Percentiles rank a stretch among this genome's conserved stretches.
phyloP scores from a whole-genome alignment of 441 rosid species.

The Metrosideros polymorpha region DNA sequence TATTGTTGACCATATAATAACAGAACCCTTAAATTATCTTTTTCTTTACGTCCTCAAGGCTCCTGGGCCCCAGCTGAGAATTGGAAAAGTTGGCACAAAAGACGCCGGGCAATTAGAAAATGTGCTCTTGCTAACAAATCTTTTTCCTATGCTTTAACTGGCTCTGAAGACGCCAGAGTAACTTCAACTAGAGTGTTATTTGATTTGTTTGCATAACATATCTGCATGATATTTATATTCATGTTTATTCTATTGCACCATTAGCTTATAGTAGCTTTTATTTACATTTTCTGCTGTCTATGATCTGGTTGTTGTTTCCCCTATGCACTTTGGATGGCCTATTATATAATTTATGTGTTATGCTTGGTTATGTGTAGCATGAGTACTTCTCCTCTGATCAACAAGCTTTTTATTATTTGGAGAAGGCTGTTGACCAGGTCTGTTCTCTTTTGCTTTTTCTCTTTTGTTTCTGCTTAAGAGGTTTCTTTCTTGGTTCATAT shows the following conservation, averaged over 20 bases:
- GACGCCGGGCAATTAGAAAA: background rate
- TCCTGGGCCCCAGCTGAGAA: background rate
- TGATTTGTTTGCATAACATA: background rate
- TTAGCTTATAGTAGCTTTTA: background rate
- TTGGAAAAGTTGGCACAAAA: background rate
- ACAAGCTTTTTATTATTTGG: constrained; percentile 78
- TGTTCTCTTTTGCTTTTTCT: background rate
- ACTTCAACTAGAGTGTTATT: background rate
- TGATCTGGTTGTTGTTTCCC: background rate
- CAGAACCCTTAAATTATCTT: background rate
- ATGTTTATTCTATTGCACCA: background rate
- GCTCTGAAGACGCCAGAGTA: background rate
- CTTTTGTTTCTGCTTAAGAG: background rate
- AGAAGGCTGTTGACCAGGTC: constrained; percentile 95
- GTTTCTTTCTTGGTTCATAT: background rate
- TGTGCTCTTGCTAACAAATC: background rate
- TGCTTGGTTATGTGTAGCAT: constrained; percentile 31
- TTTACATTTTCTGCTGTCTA: background rate
- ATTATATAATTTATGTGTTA: background rate
- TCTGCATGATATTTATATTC: background rate
- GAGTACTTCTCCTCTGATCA: constrained; percentile 77
- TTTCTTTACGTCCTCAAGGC: background rate
- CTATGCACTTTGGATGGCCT: background rate
- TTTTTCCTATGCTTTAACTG: background rate
- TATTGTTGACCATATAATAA: background rate